Percentiles rank a stretch among this genome's conserved stretches.
These are phyloP conservation scores for Ceratobasidium sp. DNA, from an alignment of 1,284 basidiomycete genomes.

Conservation along the genomic window DNA sequence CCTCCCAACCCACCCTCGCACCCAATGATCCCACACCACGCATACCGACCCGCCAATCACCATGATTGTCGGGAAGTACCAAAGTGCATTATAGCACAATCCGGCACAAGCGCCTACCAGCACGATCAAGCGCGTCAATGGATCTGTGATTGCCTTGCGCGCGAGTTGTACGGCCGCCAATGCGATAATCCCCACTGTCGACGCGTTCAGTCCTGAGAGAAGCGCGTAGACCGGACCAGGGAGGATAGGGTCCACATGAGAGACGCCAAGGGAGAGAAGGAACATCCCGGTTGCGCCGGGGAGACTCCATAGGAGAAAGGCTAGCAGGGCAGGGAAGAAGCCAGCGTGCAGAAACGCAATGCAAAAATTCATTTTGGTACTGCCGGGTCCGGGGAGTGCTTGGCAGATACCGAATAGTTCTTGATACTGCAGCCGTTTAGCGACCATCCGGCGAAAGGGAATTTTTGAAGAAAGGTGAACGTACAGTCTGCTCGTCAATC, in stretches of 20 bases:
- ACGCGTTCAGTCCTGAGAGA: constrained; percentile 70
- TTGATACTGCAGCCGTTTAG: no score
- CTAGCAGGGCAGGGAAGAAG: constrained; percentile 56
- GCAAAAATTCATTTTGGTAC: constrained; percentile 60
- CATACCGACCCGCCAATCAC: constrained; percentile 56
- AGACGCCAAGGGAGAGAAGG: constrained; percentile 64
- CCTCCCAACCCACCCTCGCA: constrained; percentile 49
- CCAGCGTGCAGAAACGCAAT: constrained; percentile 58
- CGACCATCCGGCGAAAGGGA: no score
- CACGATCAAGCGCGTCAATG: constrained; percentile 64
- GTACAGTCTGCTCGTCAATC: constrained; percentile 48
- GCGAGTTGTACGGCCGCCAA: constrained; percentile 68
- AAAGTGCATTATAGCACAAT: constrained; percentile 67
- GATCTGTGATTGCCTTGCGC: constrained; percentile 65
- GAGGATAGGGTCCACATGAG: constrained; percentile 62
- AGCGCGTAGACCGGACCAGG: constrained; percentile 67
- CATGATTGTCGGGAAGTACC: constrained; percentile 62
- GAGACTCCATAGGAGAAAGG: constrained; percentile 60
- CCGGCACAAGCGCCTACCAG: constrained; percentile 64
- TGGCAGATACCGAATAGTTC: constrained; percentile 63
- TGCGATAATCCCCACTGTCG: constrained; percentile 70
- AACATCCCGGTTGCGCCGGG: constrained; percentile 69
- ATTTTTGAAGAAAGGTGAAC: no score
- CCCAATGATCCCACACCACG: constrained; percentile 56
- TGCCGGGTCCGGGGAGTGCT: constrained; percentile 61